Evolutionary conservation across 1,284 basidiomycete genomes (phyloP).

Genomic region (Leccinum solheimii): DNA sequence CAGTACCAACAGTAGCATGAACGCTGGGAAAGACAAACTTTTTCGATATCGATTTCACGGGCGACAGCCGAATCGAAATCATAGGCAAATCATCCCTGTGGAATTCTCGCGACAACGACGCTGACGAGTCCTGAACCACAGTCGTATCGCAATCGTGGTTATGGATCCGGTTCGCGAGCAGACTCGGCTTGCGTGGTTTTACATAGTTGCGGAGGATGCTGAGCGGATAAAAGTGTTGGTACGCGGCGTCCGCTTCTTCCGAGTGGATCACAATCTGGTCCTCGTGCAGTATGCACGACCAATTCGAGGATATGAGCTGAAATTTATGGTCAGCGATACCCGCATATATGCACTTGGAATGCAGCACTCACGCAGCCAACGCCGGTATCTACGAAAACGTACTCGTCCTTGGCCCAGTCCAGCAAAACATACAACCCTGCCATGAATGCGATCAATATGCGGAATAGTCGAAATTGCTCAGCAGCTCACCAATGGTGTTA

Average conservation of each 20-base stretch:
- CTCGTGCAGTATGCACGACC: conserved; percentile 67
- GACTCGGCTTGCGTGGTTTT: conserved; percentile 26
- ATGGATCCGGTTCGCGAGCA: conserved; percentile 17
- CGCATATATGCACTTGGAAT: conserved; percentile 1
- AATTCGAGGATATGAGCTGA: conserved; percentile 63
- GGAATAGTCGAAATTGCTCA: not conserved
- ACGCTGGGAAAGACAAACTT: conserved; percentile 35
- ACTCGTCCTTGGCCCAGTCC: conserved; percentile 64
- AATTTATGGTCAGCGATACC: conserved; percentile 11
- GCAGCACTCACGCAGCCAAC: conserved; percentile 63
- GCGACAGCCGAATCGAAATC: conserved; percentile 30
- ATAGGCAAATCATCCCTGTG: conserved; percentile 25
- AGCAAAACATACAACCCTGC: conserved; percentile 62
- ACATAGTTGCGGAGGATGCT: conserved; percentile 25
- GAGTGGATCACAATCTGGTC: conserved; percentile 69
- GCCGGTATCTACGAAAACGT: conserved; percentile 69
- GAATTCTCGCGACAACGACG: conserved; percentile 3
- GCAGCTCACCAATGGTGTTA: conserved; percentile 34
- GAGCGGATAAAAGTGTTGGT: conserved; percentile 37
- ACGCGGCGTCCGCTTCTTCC: conserved; percentile 42
- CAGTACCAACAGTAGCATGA: conserved; percentile 2
- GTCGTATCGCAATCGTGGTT: conserved; percentile 6
- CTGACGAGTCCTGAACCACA: conserved; percentile 3
- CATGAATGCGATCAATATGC: conserved; percentile 40
- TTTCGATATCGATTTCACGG: conserved; percentile 35